These are phyloP conservation scores for Rachicladosporium sp. DNA, from an alignment of 2,329 filamentous ascomycete species.

Conservation along the genomic window DNA sequence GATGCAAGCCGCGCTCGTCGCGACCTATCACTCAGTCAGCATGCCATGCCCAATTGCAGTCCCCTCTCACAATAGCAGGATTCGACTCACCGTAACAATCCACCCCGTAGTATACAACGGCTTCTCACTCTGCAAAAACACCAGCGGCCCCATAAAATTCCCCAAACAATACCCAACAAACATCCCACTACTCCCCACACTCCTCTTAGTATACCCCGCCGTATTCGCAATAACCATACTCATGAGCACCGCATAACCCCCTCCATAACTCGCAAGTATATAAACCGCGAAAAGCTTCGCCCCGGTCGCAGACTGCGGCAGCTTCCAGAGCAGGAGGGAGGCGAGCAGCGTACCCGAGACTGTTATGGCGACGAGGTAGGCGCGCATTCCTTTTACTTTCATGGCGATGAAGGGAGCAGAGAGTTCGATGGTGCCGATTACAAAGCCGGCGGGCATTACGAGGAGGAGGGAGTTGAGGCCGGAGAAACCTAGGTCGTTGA, in stretches of 20 bases:
- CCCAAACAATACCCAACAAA: conserved; percentile 41
- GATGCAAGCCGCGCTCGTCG: conserved; percentile 22
- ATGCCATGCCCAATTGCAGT: too few species aligned
- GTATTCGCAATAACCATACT: conserved; percentile 39
- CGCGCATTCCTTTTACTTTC: conserved; percentile 23
- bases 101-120: conserved; percentile 31
- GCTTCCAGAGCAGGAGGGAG: conserved; percentile 31
- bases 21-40: conserved; percentile 4
- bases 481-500: conserved; percentile 34
- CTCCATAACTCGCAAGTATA: conserved; percentile 36
- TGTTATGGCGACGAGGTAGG: conserved; percentile 30
- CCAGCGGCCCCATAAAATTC: conserved; percentile 35
- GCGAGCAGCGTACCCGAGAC: conserved; percentile 32
- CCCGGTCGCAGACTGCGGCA: conserved; percentile 31
- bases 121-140: conserved; percentile 30
- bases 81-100: conserved; percentile 23
- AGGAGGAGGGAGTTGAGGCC: conserved; percentile 33
- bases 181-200: conserved; percentile 36
- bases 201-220: conserved; percentile 41
- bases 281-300: conserved; percentile 38
- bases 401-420: conserved; percentile 30
- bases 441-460: conserved; percentile 29
- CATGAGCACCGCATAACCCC: conserved; percentile 40
- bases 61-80: background rate
- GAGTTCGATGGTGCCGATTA: conserved; percentile 28